These are phyloP conservation scores for Rosa multiflora DNA, from an alignment of 306 rosid species.

Conservation along the genomic window DNA sequence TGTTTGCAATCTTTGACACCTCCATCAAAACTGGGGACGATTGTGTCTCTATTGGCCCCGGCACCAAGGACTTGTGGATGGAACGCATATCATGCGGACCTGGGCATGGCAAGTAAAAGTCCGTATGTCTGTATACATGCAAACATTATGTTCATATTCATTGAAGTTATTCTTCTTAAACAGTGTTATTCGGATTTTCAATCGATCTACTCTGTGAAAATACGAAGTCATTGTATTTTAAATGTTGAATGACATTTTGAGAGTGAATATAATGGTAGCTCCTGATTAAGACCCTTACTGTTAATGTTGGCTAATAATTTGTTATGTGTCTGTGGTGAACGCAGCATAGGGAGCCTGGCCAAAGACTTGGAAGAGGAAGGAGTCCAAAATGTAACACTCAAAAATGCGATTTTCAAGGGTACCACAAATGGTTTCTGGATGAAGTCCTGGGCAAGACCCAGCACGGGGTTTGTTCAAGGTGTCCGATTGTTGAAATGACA, in stretches of 20 bases:
- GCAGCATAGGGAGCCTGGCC: constrained; percentile 25
- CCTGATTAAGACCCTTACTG: not conserved
- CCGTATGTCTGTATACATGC: not conserved
- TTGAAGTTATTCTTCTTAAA: not conserved
- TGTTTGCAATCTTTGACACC: constrained; percentile 18
- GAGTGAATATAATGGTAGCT: too few species aligned
- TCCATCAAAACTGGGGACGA: constrained; percentile 28
- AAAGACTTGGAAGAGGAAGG: constrained; percentile 30
- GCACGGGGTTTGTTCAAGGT: constrained; percentile 18
- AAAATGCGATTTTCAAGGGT: constrained; percentile 1
- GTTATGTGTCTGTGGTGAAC: constrained; percentile 22
- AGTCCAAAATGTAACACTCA: constrained; percentile 23
- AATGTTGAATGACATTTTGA: too few species aligned
- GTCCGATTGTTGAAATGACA: constrained; percentile 20
- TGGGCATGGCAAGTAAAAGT: constrained; percentile 15
- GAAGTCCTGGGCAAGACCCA: constrained; percentile 27
- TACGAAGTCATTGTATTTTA: not conserved
- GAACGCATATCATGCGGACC: constrained; percentile 25
- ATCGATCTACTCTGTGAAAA: too few species aligned
- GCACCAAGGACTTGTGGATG: constrained; percentile 28
- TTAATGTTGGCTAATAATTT: not conserved
- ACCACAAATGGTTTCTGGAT: constrained; percentile 24
- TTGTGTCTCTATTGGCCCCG: constrained; percentile 32
- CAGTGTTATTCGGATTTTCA: too few species aligned
- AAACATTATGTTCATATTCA: not conserved